A percentile compares a stretch with the other conserved stretches of the same genome.
phyloP scores from a whole-genome alignment of 2,329 filamentous ascomycete species.

The Sarocladium oryzae region DNA sequence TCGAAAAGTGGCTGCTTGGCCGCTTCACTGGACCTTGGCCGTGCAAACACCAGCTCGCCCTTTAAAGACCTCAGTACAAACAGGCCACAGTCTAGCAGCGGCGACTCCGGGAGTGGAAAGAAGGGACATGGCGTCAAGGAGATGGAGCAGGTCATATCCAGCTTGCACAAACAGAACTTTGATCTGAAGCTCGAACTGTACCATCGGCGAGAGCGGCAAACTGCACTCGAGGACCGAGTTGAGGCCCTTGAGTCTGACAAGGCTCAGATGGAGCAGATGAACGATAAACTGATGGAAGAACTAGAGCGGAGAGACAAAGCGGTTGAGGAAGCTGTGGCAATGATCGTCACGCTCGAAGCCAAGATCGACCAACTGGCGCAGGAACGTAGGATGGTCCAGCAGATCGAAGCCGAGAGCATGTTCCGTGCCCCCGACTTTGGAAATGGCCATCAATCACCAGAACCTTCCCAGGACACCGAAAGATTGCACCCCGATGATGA shows the following conservation, averaged over 20 bases:
- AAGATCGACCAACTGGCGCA: slow-evolving; percentile 46
- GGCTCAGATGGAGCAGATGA: slow-evolving; percentile 48
- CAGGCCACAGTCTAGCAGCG: slow-evolving; percentile 37
- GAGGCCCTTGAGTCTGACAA: slow-evolving; percentile 48
- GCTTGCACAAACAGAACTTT: slow-evolving; percentile 69
- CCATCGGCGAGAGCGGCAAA: slow-evolving; percentile 60
- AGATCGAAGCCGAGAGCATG: slow-evolving; percentile 37
- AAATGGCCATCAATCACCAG: slow-evolving; percentile 17
- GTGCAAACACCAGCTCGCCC: slow-evolving; percentile 31
- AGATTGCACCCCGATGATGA: slow-evolving; percentile 21
- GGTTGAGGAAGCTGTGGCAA: slow-evolving; percentile 61
- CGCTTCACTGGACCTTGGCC: slow-evolving; percentile 30
- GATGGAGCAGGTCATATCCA: slow-evolving; percentile 63
- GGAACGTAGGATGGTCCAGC: slow-evolving; percentile 48
- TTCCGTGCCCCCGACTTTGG: slow-evolving; percentile 27
- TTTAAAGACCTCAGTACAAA: slow-evolving; percentile 27
- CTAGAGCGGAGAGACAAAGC: slow-evolving; percentile 64
- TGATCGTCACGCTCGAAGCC: slow-evolving; percentile 61
- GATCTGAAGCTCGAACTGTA: slow-evolving; percentile 68
- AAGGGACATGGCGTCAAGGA: slow-evolving; percentile 59
- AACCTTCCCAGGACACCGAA: slow-evolving; percentile 13
- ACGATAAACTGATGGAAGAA: slow-evolving; percentile 51
- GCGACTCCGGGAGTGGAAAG: slow-evolving; percentile 34
- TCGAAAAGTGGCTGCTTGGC: slow-evolving; percentile 30
- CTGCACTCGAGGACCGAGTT: slow-evolving; percentile 50